Percentiles rank a stretch among this genome's conserved stretches.
Conservation (phyloP, 2,329 filamentous ascomycete genomes). For the Phaeophleospora eucalypticola region DNA sequence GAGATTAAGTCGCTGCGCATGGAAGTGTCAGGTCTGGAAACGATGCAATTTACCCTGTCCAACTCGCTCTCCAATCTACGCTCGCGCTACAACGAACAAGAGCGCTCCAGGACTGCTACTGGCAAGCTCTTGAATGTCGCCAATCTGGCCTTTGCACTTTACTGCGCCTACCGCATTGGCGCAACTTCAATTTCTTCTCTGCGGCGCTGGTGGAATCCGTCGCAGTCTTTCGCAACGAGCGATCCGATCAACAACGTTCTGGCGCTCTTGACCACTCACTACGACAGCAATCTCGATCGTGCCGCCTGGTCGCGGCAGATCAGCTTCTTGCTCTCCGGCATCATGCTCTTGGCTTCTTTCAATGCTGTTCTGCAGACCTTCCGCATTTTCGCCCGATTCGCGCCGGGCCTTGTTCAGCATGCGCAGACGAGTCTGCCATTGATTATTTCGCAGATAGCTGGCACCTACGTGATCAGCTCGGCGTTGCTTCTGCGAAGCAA, state of each 20-base stretch:
- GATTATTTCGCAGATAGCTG: constrained; percentile 73
- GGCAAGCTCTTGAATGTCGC: constrained; percentile 63
- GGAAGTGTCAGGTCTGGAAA: constrained; percentile 74
- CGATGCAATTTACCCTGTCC: constrained; percentile 70
- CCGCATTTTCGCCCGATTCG: constrained; percentile 71
- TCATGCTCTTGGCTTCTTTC: constrained; percentile 77
- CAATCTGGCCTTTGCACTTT: constrained; percentile 68
- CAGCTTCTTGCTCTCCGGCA: constrained; percentile 75
- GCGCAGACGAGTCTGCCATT: constrained; percentile 75
- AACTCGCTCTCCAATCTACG: constrained; percentile 62
- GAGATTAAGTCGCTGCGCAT: constrained; percentile 58
- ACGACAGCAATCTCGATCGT: constrained; percentile 78
- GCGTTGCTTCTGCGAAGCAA: constrained; percentile 74
- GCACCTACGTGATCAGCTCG: constrained; percentile 79
- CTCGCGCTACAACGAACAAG: constrained; percentile 58
- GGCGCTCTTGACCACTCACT: constrained; percentile 74
- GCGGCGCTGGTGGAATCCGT: constrained; percentile 50
- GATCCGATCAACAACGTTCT: constrained; percentile 83
- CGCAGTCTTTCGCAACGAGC: constrained; percentile 58
- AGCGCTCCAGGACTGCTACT: constrained; percentile 61
- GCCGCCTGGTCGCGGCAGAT: constrained; percentile 80
- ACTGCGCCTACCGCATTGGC: constrained; percentile 78
- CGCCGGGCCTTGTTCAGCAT: constrained; percentile 66
- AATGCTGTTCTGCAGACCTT: constrained; percentile 83
- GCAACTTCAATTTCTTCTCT: constrained; percentile 67